Percentiles rank a stretch among this genome's conserved stretches.
phyloP scores from a whole-genome alignment of 108 stramenopile species.

The Nitzschia palea region DNA sequence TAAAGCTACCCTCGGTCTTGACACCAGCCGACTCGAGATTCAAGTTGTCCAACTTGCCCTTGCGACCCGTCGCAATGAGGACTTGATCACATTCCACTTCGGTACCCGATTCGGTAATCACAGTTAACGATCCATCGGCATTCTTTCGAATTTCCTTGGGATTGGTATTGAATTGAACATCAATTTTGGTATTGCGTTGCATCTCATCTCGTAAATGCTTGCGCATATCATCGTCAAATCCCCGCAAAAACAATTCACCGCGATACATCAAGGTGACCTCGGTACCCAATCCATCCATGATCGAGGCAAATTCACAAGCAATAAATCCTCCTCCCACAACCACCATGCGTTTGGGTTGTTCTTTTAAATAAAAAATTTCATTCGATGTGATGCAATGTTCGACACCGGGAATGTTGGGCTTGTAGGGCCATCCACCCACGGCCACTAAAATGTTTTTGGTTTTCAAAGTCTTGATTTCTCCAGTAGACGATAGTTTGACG shows the following conservation, averaged over 20 bases:
- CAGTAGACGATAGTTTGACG: constrained; percentile 16
- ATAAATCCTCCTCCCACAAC: constrained; percentile 94
- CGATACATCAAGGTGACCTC: constrained; percentile 86
- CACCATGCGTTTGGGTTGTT: constrained; percentile 81
- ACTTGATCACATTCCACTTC: constrained; percentile 68
- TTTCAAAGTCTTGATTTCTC: constrained; percentile 38
- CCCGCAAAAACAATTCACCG: constrained; percentile 54
- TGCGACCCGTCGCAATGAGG: constrained; percentile 75
- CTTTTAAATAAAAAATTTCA: constrained; percentile 81
- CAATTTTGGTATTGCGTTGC: constrained; percentile 50
- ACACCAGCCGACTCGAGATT: constrained; percentile 69
- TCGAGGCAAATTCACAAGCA: constrained; percentile 87
- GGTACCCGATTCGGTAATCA: constrained; percentile 55
- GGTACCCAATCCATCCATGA: constrained; percentile 86
- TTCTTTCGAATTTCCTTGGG: constrained; percentile 59
- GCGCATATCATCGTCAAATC: constrained; percentile 82
- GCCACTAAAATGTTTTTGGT: constrained; percentile 84
- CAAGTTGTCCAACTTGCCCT: constrained; percentile 60
- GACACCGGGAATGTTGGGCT: constrained; percentile 71
- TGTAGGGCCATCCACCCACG: constrained; percentile 81
- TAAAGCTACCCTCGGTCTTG: constrained; percentile 22
- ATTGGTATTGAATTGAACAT: constrained; percentile 67
- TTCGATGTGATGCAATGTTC: constrained; percentile 86
- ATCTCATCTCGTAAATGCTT: constrained; percentile 66
- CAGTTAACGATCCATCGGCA: constrained; percentile 48